Base-by-base conservation (phyloP, 257 asterid genomes). In the Avicennia marina region DNA sequence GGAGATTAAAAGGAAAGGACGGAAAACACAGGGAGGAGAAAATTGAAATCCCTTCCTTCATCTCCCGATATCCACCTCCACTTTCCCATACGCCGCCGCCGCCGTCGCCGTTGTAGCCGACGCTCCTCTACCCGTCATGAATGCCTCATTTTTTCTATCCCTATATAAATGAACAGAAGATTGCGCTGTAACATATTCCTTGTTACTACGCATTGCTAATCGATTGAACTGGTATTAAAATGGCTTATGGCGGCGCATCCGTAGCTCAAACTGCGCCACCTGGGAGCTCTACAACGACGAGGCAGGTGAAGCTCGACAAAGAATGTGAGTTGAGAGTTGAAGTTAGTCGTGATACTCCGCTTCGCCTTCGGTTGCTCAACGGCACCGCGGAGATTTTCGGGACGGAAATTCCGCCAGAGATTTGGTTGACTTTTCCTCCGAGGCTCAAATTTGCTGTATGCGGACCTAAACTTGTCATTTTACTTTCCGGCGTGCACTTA, bases 271-370 rank as follows among this genome's bases (percentile, higher is more conserved):
- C 81, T 4, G 84, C 75, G 43, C 60, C 82, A 16, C 53, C 83
- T 12, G 75, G 79, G 65, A 78, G 79, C 53, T 65, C 86, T 25
- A 50, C 76, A 18, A 5, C 77, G 34, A 68, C 75, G 11, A 81
- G 95, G 63, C 93, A 82, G 70, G 94, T 86, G 75, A 93, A 89
- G 72, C 76, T 89, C 63, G 97, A 93, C 54, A 86, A 86, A 67
- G 99, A 93, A 70, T 84, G 86, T 59, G 97, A 89, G 78, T 83
- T 93, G 10, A 78, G 99, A 79, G 70, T 93, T 59, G 99, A 93
- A 79, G 95, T 89, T 29, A 78, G 81, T 27, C 81, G 78, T 16
- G 90, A 86, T 33, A 42, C 73, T 46, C 96, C 94, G 44, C 81
- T 93, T 49, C 94, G 97, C 61, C 87, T 93, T 21, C 88, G 94